A percentile compares a stretch with the other conserved stretches of the same genome.
phyloP scores from a whole-genome alignment of 805 yeast genomes.

The Saturnispora gosingensis region DNA sequence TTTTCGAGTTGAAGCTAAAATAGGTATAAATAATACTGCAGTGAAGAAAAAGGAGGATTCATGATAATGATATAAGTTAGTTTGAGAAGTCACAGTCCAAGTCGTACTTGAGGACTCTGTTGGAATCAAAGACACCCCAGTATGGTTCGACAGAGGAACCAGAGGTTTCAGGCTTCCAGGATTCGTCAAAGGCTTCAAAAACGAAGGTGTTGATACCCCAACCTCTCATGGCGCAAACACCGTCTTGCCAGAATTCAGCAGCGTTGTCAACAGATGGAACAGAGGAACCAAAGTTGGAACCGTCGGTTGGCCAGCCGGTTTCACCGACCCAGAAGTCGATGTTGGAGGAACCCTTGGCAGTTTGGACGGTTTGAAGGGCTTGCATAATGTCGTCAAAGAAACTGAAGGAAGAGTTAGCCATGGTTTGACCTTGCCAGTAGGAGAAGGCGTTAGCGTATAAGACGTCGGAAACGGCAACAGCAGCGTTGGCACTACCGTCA shows the following conservation, averaged over 20 bases:
- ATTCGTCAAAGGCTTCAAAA: slow-evolving; percentile 93
- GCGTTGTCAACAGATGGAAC: slow-evolving; percentile 70
- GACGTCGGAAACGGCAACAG: slow-evolving; percentile 73
- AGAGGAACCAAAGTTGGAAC: slow-evolving; percentile 60
- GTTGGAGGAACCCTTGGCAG: slow-evolving; percentile 78
- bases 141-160: slow-evolving; percentile 84
- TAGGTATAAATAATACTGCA: not conserved
- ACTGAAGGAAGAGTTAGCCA: slow-evolving; percentile 74
- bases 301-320: slow-evolving; percentile 94
- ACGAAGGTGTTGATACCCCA: slow-evolving; percentile 93
- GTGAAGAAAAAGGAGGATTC: not conserved
- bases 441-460: slow-evolving; percentile 94
- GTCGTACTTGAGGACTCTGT: slow-evolving; percentile 36
- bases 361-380: slow-evolving; percentile 83
- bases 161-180: slow-evolving; percentile 90
- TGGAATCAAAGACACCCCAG: slow-evolving; percentile 82
- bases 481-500: slow-evolving; percentile 63
- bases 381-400: slow-evolving; percentile 97
- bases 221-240: slow-evolving; percentile 86
- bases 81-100: slow-evolving; percentile 36
- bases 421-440: slow-evolving; percentile 97
- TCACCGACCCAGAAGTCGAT: slow-evolving; percentile 93
- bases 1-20: not conserved
- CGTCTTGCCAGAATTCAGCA: slow-evolving; percentile 72
- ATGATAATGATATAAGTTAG: not conserved